A percentile compares a stretch with the other conserved stretches of the same genome.
Conservation (phyloP, 176 grass and related monocot genomes). For the Poa pratensis region DNA sequence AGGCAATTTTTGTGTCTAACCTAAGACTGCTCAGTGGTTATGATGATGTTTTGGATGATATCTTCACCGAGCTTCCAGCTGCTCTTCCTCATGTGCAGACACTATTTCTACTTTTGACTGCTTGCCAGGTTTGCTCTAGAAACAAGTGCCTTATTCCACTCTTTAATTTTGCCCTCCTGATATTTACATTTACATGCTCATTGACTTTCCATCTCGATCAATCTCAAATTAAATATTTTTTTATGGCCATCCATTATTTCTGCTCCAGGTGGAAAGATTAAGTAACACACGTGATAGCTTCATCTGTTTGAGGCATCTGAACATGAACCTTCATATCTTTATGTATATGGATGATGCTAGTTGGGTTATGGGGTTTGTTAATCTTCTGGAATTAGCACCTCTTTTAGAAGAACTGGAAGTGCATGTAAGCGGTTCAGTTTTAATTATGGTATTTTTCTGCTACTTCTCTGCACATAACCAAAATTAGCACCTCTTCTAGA, state of each 20-base stretch:
- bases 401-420: not conserved
- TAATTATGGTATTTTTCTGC: not conserved
- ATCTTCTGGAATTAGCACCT: constrained; percentile 1
- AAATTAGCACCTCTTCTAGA: not conserved
- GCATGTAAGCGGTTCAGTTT: not conserved
- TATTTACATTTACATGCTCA: not conserved
- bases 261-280: not conserved
- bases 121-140: not conserved
- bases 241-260: not conserved
- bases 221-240: not conserved
- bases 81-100: not conserved
- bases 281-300: not conserved
- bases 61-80: not conserved
- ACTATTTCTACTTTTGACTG: not conserved
- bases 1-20: not conserved
- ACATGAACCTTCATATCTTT: not conserved
- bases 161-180: not conserved
- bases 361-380: not conserved
- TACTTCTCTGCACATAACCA: no score
- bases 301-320: not conserved
- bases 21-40: not conserved
- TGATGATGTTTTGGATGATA: not conserved
- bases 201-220: not conserved
- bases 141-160: not conserved
- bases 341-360: not conserved